Percentiles rank a stretch among this genome's conserved stretches.
Evolutionary conservation across 306 rosid genomes (phyloP).

Genomic region (Hippophae rhamnoides): DNA sequence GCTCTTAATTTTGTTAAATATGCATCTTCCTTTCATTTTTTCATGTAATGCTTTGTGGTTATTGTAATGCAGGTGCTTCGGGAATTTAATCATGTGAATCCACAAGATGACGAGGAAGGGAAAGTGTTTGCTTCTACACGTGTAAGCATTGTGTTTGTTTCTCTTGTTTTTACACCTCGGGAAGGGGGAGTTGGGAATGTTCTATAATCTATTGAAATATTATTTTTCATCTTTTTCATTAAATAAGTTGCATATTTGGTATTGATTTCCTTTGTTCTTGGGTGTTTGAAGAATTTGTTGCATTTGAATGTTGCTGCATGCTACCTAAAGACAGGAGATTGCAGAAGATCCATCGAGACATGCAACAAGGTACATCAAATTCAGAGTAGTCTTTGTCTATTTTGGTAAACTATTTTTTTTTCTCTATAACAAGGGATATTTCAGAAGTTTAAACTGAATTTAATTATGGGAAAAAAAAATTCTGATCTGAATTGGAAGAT

Average conservation of each 20-base stretch:
- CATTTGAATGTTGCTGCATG: slow-evolving; percentile 88
- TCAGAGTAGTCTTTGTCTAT: no score
- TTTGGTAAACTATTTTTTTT: no score
- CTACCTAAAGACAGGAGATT: slow-evolving; percentile 70
- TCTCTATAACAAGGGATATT: no score
- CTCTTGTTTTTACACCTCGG: not conserved
- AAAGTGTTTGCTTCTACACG: slow-evolving; percentile 67
- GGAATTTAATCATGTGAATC: slow-evolving; percentile 96
- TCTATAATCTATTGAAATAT: not conserved
- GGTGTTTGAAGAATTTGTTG: slow-evolving; percentile 66
- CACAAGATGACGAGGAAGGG: slow-evolving; percentile 95
- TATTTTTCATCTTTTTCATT: not conserved
- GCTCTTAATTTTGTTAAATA: not conserved
- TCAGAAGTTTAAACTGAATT: no score
- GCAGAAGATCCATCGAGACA: slow-evolving; percentile 74
- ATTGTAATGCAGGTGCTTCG: slow-evolving; percentile 64
- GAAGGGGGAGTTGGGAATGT: not conserved
- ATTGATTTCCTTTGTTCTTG: slow-evolving; percentile 17
- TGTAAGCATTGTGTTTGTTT: slow-evolving; percentile 31
- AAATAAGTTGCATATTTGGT: not conserved
- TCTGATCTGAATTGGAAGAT: no score
- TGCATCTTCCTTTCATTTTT: slow-evolving; percentile 8
- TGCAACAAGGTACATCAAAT: slow-evolving; percentile 68
- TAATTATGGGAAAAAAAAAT: no score
- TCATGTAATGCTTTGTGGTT: slow-evolving; percentile 25